Evolutionary conservation across 176 grass and related monocot genomes (phyloP).

Genomic region (Cenchrus purpureus): DNA sequence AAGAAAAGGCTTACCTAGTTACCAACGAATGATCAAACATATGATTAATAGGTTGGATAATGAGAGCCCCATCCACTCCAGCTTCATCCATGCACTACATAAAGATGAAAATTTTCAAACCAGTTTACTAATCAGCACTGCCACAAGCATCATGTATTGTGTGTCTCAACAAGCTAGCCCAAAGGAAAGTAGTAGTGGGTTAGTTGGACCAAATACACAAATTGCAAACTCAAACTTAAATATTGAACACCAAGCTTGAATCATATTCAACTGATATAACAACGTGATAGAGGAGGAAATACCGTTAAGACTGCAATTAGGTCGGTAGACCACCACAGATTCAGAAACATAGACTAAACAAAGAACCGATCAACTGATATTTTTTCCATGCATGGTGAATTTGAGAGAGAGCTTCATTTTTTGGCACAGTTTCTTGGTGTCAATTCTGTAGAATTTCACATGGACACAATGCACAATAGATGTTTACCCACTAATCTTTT

Average conservation of each 20-base stretch:
- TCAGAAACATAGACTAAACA: background rate
- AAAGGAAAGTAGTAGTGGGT: background rate
- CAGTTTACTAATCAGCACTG: background rate
- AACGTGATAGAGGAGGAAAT: background rate
- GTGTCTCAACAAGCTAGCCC: background rate
- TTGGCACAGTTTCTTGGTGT: background rate
- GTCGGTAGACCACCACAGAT: background rate
- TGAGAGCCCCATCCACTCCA: constrained; percentile 79
- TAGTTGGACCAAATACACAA: background rate
- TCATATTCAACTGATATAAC: background rate
- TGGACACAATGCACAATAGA: background rate
- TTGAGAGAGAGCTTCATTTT: background rate
- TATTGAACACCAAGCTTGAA: background rate
- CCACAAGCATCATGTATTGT: background rate
- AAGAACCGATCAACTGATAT: background rate
- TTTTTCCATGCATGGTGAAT: background rate
- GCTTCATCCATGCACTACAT: constrained; percentile 78
- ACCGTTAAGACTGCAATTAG: background rate
- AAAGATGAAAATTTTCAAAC: constrained; percentile 13
- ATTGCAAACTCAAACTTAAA: background rate
- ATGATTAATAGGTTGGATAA: constrained; percentile 92
- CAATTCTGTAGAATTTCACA: background rate
- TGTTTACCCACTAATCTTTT: background rate
- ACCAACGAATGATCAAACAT: constrained; percentile 90
- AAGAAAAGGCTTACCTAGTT: constrained; percentile 56